These are phyloP conservation scores for Metschnikowia noctiluminum DNA, from an alignment of 805 yeast species.

Conservation along the genomic window DNA sequence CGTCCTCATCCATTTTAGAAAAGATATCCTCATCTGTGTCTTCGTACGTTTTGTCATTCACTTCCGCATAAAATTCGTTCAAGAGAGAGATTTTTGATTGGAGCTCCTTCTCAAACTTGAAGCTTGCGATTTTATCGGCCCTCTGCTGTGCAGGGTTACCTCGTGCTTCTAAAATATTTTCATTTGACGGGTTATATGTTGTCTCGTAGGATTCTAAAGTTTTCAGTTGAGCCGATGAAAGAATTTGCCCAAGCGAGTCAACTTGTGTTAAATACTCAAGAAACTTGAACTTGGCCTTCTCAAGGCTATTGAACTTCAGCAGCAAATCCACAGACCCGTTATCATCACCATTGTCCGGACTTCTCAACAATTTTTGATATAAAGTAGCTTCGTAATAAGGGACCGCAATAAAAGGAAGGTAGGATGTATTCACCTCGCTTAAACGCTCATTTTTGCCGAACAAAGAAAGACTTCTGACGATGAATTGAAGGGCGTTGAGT, in stretches of 20 bases:
- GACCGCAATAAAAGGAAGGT: conserved; percentile 56
- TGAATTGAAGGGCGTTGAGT: conserved; percentile 42
- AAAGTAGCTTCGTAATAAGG: conserved; percentile 54
- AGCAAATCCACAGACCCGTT: background rate
- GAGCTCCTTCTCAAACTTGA: conserved; percentile 56
- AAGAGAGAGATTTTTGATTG: conserved; percentile 42
- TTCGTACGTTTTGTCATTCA: conserved; percentile 4
- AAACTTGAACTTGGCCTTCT: conserved; percentile 37
- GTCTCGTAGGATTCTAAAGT: conserved; percentile 41
- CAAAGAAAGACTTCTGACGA: conserved; percentile 48
- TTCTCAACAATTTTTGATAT: conserved; percentile 14
- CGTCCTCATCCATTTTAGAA: conserved; percentile 58
- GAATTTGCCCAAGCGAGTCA: conserved; percentile 23
- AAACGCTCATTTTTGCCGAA: conserved; percentile 71
- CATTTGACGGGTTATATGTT: conserved; percentile 39
- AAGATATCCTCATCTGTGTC: conserved; percentile 20
- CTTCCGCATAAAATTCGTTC: conserved; percentile 21
- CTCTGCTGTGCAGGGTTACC: conserved; percentile 48
- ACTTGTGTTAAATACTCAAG: conserved; percentile 28
- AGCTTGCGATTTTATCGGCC: conserved; percentile 69
- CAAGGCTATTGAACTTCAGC: conserved; percentile 26
- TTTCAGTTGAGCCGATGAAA: conserved; percentile 34
- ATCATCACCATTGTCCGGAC: conserved; percentile 15
- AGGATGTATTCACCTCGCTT: conserved; percentile 64
- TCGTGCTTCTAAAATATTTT: conserved; percentile 25